Conservation (phyloP, 495 filamentous ascomycete species). For the Xylaria sp. region DNA sequence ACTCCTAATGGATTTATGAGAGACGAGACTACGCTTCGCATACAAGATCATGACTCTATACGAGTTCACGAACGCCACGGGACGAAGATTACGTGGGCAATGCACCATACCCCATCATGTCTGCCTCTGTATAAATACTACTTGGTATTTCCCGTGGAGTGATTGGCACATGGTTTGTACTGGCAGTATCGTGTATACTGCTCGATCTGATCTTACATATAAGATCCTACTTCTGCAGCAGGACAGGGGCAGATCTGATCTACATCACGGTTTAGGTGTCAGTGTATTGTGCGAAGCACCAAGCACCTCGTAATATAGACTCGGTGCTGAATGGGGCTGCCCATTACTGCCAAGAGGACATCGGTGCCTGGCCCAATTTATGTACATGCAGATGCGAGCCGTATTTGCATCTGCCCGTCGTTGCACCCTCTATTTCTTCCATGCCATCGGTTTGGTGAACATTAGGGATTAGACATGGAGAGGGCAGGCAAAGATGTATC, state of each 20-base stretch:
- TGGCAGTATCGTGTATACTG: not conserved
- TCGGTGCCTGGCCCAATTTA: not conserved
- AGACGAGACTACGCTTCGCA: conserved; percentile 8
- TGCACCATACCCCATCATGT: not conserved
- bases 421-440: not conserved
- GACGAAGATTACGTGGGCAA: not conserved
- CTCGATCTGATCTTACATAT: conserved; percentile 1
- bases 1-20: conserved; percentile 83
- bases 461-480: not conserved
- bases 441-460: not conserved
- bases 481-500: not conserved
- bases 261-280: not conserved
- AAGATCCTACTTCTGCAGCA: not conserved
- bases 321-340: not conserved
- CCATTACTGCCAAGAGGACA: not conserved
- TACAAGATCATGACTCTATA: conserved; percentile 9
- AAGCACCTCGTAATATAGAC: not conserved
- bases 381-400: not conserved
- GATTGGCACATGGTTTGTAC: not conserved
- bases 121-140: not conserved
- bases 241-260: conserved; percentile 9
- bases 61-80: conserved; percentile 7
- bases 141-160: not conserved
- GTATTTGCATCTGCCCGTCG: not conserved
- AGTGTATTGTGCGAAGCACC: not conserved